Base-by-base conservation (phyloP, 176 grass and related monocot species). In the Carex kokanica region DNA sequence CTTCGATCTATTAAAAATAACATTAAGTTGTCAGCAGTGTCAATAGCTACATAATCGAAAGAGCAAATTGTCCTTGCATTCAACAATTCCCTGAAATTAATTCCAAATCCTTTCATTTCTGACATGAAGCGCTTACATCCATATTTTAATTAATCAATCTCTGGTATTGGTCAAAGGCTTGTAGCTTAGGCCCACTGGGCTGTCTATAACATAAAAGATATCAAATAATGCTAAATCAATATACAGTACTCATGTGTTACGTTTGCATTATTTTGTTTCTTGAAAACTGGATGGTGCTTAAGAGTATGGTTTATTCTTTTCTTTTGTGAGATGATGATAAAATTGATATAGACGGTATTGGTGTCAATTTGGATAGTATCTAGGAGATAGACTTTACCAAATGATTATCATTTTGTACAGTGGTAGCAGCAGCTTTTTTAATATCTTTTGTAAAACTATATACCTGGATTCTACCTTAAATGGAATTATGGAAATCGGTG, bases 1-100 rank as follows among this genome's bases (percentile, higher is more conserved):
- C 83, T 91, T 93, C 84, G 36, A 91, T 78, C 92, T 98, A 61
- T 84, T 68, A 58, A 32, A 53, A 84, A 60, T 78, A 49, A 88
- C n/a, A 29, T 41, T 25, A 74, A 71, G 65, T 5, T 3, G 11
- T 78, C 83, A 25, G 31, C 36, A 67, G 4, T 51, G 21, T 73
- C 8, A 16, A 56, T 81, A 86, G 63, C 4, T 43, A 86, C 9
- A 81, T 78, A 25, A 40, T 29, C 14, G 67, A 49, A 78, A 56
- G 1, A 78, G 9, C 2, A 58, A 60, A 38, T 51, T 74, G 10
- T 74, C 18, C 40, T 51, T 45, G 17, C 20, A 51, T 15, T 52
- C 21, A 27, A 45, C 1, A 74, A 52, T 69, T 34, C 70, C 40
- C 3, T 52, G 8, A 27, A 74, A 74, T 74, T 74, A 52, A 14